Evolutionary conservation across 306 rosid genomes (phyloP).

Genomic region (Astragalus membranaceus): DNA sequence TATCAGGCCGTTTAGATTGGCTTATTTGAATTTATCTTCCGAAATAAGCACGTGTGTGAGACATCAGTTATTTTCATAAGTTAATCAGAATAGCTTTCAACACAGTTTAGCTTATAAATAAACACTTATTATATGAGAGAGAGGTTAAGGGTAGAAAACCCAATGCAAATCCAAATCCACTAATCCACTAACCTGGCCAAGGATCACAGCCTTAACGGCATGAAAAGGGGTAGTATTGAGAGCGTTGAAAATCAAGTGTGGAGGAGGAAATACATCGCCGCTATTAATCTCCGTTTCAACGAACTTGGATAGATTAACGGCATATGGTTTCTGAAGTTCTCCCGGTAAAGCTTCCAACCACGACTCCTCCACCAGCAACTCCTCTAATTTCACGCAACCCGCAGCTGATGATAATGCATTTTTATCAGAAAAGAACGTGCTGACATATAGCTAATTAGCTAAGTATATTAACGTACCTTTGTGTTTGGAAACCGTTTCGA

Average conservation of each 20-base stretch:
- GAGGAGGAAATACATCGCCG: slow-evolving; percentile 61
- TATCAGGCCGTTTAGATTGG: background rate
- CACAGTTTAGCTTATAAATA: too few relatives aligned
- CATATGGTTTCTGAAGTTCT: slow-evolving; percentile 72
- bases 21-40: too few relatives aligned
- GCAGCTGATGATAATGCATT: background rate
- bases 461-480: slow-evolving; percentile 18
- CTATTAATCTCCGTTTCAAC: slow-evolving; percentile 49
- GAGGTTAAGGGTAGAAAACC: background rate
- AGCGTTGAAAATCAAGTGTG: slow-evolving; percentile 81
- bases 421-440: background rate
- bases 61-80: too few relatives aligned
- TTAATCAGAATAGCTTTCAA: too few relatives aligned
- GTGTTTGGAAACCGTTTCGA: slow-evolving; percentile 36
- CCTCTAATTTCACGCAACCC: slow-evolving; percentile 45
- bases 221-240: slow-evolving; percentile 80
- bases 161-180: background rate
- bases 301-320: slow-evolving; percentile 52
- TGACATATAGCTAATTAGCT: background rate
- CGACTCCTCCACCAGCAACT: slow-evolving; percentile 66
- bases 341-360: slow-evolving; percentile 68
- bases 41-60: too few relatives aligned
- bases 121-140: background rate
- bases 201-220: slow-evolving; percentile 70
- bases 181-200: slow-evolving; percentile 50